A percentile compares a stretch with the other conserved stretches of the same genome.
These are phyloP conservation scores for Linaria vulgaris DNA, from an alignment of 257 asterid species.

Conservation along the genomic window DNA sequence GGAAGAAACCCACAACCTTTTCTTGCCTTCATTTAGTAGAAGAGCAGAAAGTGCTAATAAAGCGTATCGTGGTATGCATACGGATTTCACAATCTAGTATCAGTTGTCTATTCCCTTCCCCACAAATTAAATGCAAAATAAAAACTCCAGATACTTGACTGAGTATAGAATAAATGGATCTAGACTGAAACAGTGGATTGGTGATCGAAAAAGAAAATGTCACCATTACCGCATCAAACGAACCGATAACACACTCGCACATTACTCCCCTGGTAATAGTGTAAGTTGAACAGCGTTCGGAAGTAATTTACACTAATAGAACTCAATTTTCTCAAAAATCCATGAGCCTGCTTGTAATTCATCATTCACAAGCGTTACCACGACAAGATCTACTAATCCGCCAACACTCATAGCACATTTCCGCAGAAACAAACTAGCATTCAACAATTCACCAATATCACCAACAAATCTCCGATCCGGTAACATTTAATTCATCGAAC, in stretches of 20 bases:
- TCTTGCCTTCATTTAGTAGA: background rate
- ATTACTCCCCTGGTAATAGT: background rate
- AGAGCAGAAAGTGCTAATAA: background rate
- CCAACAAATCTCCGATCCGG: slow-evolving; percentile 5
- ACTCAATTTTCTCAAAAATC: too few species aligned
- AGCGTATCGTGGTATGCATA: background rate
- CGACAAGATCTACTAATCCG: background rate
- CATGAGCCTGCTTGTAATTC: background rate
- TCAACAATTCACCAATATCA: background rate
- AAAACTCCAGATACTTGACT: background rate
- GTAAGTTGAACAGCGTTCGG: too few species aligned
- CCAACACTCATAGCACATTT: background rate
- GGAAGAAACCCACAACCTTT: background rate
- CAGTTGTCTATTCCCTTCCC: background rate
- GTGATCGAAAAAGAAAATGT: too few species aligned
- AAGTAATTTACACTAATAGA: too few species aligned
- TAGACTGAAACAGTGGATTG: background rate
- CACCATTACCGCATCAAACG: background rate
- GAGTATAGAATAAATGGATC: background rate
- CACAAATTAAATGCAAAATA: background rate
- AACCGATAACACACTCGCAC: background rate
- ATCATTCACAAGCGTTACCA: background rate
- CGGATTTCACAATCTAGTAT: background rate
- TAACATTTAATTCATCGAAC: slow-evolving; percentile 22
- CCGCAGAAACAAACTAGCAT: background rate